phyloP scores from a whole-genome alignment of 257 asterid species.

The Haberlea rhodopensis region DNA sequence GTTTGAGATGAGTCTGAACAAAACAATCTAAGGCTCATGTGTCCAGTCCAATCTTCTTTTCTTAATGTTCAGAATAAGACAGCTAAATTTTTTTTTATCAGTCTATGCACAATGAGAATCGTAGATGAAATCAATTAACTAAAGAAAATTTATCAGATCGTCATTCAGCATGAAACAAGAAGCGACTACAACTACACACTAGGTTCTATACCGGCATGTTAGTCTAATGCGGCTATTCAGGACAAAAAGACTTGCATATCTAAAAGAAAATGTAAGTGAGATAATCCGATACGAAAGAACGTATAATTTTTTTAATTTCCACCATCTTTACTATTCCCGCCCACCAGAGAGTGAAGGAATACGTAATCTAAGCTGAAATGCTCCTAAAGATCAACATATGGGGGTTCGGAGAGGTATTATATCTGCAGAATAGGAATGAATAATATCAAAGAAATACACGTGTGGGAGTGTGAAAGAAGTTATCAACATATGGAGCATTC shows the following conservation, averaged over 20 bases:
- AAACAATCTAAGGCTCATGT: background rate
- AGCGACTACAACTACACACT: background rate
- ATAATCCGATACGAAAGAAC: constrained; percentile 20
- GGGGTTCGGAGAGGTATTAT: constrained; percentile 10
- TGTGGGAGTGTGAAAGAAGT: background rate
- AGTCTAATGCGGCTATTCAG: background rate
- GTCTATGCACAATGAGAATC: background rate
- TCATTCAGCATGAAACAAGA: background rate
- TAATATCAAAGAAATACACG: constrained; percentile 2
- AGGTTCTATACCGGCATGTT: background rate
- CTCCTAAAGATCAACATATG: constrained; percentile 12
- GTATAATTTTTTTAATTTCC: constrained; percentile 19
- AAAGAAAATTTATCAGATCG: background rate
- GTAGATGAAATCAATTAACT: background rate
- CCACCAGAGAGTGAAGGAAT: constrained; percentile 9
- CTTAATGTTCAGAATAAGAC: background rate
- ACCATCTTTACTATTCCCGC: constrained; percentile 21
- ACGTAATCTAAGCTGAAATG: background rate
- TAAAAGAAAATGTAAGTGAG: background rate
- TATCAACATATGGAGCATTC: background rate
- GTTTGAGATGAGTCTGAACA: no score
- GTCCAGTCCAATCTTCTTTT: background rate
- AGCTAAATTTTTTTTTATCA: background rate
- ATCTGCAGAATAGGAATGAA: constrained; percentile 28
- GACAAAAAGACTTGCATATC: background rate